Base-by-base conservation (phyloP, 2,329 filamentous ascomycete genomes). In the Pseudopyricularia javanii region DNA sequence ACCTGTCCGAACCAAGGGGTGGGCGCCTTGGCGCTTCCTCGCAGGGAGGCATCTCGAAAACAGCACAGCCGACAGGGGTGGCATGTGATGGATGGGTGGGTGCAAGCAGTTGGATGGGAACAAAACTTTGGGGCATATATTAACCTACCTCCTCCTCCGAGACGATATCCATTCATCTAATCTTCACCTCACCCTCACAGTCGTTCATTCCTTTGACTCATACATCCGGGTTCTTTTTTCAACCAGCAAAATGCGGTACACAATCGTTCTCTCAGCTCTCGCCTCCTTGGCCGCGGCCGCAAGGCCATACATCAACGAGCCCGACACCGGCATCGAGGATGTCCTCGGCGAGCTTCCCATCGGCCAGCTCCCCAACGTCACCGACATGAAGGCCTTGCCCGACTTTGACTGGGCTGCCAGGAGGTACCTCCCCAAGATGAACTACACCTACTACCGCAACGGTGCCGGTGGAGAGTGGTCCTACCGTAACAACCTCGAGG, bases 401-500 rank as follows among this genome's bases (percentile, higher is more conserved):
- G 76, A 79, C 64, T 80, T 79, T 57, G 73, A 79, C 40, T 76
- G 68, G 63, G 72, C 72, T 3, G 76, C 75, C 22, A 66, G 74
- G 53, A 68, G 70, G 51, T 70, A 71, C 57, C 68, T 79, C 58
- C 70, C 74, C 54, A 55, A 58, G 12, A 59, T 63, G 22, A 70
- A 74, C 59, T 79, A 75, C 63, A 76, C 75, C n/a, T 79, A 78
- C 63, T 79, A 79, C 64, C 72, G 74, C 54, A 77, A 75, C 57
- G 76, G 75, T 20, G 75, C 75, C 4, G 75, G 69, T 3, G 76
- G 75, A 55, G 76, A 79, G 63, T 79, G 72, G 70, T 71, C 70
- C 1, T 79, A 78, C 63, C 69, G 76, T 49, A 78, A 78, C 62
- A 80, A 80, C 63, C 68, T 79, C 6, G 77, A 80, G 62, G 68